phyloP scores from a whole-genome alignment of 257 asterid species.

The Solanum verrucosum region DNA sequence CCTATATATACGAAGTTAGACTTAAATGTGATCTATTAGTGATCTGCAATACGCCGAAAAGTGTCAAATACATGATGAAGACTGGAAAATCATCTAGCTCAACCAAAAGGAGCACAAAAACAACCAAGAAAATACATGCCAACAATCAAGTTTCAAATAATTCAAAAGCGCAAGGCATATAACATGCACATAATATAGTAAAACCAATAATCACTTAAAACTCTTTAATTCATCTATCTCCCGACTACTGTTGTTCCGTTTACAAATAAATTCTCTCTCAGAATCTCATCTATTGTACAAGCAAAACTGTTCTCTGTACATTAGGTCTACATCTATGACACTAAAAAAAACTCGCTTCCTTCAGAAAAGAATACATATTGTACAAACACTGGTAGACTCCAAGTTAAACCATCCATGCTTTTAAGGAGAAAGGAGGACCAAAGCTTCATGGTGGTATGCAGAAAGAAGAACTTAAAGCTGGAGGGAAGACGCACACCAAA shows the following conservation, averaged over 20 bases:
- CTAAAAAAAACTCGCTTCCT: neutral
- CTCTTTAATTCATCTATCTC: neutral
- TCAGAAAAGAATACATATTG: neutral
- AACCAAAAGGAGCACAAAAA: neutral
- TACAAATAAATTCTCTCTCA: neutral
- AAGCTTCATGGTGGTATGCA: conserved; percentile 55
- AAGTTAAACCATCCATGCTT: neutral
- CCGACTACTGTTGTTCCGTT: neutral
- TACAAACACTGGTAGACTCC: neutral
- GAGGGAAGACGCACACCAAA: conserved; percentile 86
- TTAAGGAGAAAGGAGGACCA: neutral
- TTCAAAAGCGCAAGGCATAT: neutral
- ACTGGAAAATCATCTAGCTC: neutral
- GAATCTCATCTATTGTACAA: conserved; percentile 5
- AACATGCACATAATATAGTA: too few species aligned
- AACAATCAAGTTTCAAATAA: neutral
- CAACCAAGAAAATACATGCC: neutral
- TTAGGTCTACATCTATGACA: neutral
- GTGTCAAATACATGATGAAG: neutral
- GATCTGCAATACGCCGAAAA: neutral
- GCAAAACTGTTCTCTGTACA: conserved; percentile 2
- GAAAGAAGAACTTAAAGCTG: conserved; percentile 84
- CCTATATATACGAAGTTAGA: too few species aligned
- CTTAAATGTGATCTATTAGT: neutral
- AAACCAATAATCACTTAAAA: neutral